Evolutionary conservation across 2,329 filamentous ascomycete genomes (phyloP), one percentile per base, ranked within the genome.

Genomic region (Nannizzia gypsea): DNA sequence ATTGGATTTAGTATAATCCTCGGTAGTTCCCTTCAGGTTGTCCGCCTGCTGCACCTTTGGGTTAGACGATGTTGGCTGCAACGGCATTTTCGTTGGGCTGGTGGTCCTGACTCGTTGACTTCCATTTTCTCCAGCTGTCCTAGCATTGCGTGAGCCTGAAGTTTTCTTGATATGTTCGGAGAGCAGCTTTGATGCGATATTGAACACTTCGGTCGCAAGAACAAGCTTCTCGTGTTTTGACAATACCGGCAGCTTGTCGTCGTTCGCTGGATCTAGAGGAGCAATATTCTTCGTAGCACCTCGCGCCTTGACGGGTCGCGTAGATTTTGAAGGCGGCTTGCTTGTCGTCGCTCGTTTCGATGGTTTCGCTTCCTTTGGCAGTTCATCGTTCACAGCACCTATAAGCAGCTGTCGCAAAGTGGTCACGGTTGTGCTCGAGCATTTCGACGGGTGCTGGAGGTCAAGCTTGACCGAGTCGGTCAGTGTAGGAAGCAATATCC

Each of bases 381-480:
- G 52, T 38, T 61, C 61, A 20, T 64, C 59, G 44, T 60, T 55
- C 62, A 57, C 67, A 65, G 44, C 61, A 61, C 34, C 63, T 15
- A 17, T 69, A 59, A 76, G 70, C 52, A 76, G 70, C 57, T 67
- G 69, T 65, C 74, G 71, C 63, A 76, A 69, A 57, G 72, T 69
- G 60, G 69, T 65, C 57, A 76, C 69, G 13, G 73, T 76, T 54
- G 69, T 68, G 61, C 68, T 66, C 48, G 80, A 81, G 71, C 81
- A 84, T 65, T 77, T 82, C 54, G 78, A 72, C 11, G 76, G 76
- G 59, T 78, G 81, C 63, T 78, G 73, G 63, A 83, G 72, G 46
- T 81, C 80, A 62, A 74, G 73, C 67, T 82, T 83, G 67, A 83
- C 77, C 62, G 79, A 76, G 58, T 74, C 71, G 46, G 69, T 64